A percentile compares a stretch with the other conserved stretches of the same genome.
Conservation (phyloP, 2,329 filamentous ascomycete species). For the Colletotrichum lindemuthianum region DNA sequence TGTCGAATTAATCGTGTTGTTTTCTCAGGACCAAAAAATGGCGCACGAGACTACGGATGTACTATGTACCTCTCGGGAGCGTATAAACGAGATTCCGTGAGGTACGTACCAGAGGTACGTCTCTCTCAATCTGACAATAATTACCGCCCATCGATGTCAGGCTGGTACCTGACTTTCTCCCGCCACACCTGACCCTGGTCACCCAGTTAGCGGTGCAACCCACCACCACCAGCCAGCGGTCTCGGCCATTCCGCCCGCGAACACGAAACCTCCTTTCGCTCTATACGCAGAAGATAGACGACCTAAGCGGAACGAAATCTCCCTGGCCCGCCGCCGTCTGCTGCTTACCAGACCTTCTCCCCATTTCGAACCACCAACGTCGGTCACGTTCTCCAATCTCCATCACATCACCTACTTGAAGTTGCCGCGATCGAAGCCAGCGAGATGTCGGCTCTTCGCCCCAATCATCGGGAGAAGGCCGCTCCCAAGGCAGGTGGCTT, state of each 20-base stretch:
- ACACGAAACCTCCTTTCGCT: slow-evolving; percentile 18
- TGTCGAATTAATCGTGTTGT: too few relatives aligned
- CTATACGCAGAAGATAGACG: slow-evolving; percentile 6
- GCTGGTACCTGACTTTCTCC: background rate
- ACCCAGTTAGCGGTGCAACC: slow-evolving; percentile 27
- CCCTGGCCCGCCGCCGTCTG: background rate
- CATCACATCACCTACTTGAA: slow-evolving; percentile 3
- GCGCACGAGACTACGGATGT: too few relatives aligned
- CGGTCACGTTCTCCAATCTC: background rate
- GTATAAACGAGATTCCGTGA: too few relatives aligned
- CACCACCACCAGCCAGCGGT: slow-evolving; percentile 13
- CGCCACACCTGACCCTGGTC: background rate
- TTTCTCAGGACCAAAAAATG: too few relatives aligned
- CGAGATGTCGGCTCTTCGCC: slow-evolving; percentile 36
- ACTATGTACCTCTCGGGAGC: too few relatives aligned
- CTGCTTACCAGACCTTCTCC: slow-evolving; percentile 15
- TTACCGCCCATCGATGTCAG: background rate
- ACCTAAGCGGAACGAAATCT: slow-evolving; percentile 17
- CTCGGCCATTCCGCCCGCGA: slow-evolving; percentile 26
- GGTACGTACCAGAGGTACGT: too few relatives aligned
- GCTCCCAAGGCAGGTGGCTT: slow-evolving; percentile 24
- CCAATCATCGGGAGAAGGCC: slow-evolving; percentile 36
- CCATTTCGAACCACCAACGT: slow-evolving; percentile 29
- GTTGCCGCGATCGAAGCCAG: slow-evolving; percentile 17
- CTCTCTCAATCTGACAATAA: too few relatives aligned